Percentiles rank a stretch among this genome's conserved stretches.
These are phyloP conservation scores for Fraxinus angustifolia DNA, from an alignment of 305 asterid genomes.

Conservation along the genomic window DNA sequence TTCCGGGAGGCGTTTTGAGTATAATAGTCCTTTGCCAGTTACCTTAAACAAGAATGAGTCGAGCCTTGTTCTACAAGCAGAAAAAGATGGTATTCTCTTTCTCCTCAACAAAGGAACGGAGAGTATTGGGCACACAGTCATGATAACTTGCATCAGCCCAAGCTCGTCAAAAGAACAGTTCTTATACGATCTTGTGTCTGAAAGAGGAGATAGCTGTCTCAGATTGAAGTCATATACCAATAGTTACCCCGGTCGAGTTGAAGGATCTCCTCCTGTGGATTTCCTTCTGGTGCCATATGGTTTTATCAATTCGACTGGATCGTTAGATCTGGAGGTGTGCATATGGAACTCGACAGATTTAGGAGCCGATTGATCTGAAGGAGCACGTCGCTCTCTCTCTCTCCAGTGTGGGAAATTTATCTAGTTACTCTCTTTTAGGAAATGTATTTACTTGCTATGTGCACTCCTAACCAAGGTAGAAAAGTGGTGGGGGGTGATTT, in stretches of 20 bases:
- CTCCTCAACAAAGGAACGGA: slow-evolving; percentile 73
- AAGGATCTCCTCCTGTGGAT: slow-evolving; percentile 67
- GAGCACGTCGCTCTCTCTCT: background rate
- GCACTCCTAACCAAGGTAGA: slow-evolving; percentile 16
- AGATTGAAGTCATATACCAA: slow-evolving; percentile 67
- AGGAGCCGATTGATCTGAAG: slow-evolving; percentile 39
- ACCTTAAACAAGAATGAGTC: slow-evolving; percentile 66
- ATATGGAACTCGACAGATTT: slow-evolving; percentile 71
- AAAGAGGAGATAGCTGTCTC: slow-evolving; percentile 79
- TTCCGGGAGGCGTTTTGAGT: slow-evolving; percentile 78
- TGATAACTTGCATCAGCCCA: slow-evolving; percentile 76
- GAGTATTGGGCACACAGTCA: slow-evolving; percentile 59
- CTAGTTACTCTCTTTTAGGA: slow-evolving; percentile 12
- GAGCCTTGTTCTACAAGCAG: slow-evolving; percentile 74
- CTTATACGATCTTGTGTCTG: slow-evolving; percentile 66
- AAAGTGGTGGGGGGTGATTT: background rate
- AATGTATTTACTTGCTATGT: slow-evolving; percentile 14
- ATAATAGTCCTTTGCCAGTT: slow-evolving; percentile 60
- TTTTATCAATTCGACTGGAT: slow-evolving; percentile 48
- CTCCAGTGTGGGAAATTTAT: slow-evolving; percentile 14
- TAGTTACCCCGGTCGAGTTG: slow-evolving; percentile 70
- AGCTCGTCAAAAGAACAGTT: slow-evolving; percentile 56
- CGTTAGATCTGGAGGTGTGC: slow-evolving; percentile 74
- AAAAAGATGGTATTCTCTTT: slow-evolving; percentile 73
- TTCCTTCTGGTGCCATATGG: slow-evolving; percentile 79